Evolutionary conservation across 129 eudicot genomes (phyloP), one percentile per base, ranked within the genome.

Genomic region (Flaveria trinervia): DNA sequence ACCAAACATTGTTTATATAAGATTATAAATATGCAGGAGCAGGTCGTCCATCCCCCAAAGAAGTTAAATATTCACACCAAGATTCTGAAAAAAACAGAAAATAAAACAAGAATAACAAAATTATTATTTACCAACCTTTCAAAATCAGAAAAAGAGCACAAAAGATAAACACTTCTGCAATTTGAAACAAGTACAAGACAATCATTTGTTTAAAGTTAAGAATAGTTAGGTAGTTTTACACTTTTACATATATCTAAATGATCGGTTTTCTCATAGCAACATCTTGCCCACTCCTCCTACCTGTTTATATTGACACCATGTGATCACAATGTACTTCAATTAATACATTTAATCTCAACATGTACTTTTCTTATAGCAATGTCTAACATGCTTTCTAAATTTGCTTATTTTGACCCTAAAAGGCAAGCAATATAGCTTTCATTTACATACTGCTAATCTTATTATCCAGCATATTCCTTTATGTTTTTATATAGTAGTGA

Each of bases 1-100:
- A 83, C 96, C 83, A 76, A 88, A 94, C 99, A 94, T 94, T 86
- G 84, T 90, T 89, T 72, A 82, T 67, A 70, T 48, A 76, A 79
- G 72, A 36, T 77, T 78, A 77, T 75, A 75, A 84, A 74, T 68
- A 84, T 77, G 84, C 54, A 83, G 82, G 72, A 61, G 74, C 77
- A 80, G 55, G 76, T 69, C 71, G 83, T 83, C 97, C 96, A 93
- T 91, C 78, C 83, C 97, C 89, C 86, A 12, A 75, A 66, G 78
- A 72, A 70, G 81, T 70, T 77, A 57, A 17, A 62, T 57, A 72
- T 70, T 79, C 85, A 79, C 79, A 73, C 52, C 76, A 80, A 61
- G 46, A 59, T 54, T 77, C 90, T 88, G 87, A 65, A 75, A 80
- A 64, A 46, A 23, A 61, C 18, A 22, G 46, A 44, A 73, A 52